Percentiles rank a stretch among this genome's conserved stretches.
Conservation (phyloP, 2,329 filamentous ascomycete species). For the Geoglossum cookeanum region DNA sequence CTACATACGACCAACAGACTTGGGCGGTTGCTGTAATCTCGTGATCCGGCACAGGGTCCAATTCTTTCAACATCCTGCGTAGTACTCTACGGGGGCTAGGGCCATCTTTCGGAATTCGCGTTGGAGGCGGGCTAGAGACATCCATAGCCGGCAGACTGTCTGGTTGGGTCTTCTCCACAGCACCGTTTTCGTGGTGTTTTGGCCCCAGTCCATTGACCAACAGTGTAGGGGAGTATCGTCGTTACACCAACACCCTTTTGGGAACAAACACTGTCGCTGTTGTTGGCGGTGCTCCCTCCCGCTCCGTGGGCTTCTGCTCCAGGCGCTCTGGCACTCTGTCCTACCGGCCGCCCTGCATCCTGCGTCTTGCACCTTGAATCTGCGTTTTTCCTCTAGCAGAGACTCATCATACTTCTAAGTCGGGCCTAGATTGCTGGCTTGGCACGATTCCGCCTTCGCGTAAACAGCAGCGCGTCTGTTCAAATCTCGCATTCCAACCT, state of each 20-base stretch:
- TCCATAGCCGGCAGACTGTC: not conserved
- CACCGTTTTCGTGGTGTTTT: not conserved
- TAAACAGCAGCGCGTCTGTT: conserved; percentile 1
- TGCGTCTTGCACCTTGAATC: not conserved
- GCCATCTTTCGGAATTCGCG: not conserved
- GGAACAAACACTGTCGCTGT: not conserved
- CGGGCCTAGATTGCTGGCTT: not conserved
- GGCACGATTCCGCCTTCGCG: not conserved
- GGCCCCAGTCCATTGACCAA: not conserved
- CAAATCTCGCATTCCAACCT: not conserved
- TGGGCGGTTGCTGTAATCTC: not conserved
- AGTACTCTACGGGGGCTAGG: not conserved
- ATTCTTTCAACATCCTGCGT: not conserved
- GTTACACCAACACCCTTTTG: not conserved
- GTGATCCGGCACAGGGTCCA: not conserved
- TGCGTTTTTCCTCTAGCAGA: not conserved
- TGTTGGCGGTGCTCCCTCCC: not conserved
- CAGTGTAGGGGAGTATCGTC: not conserved
- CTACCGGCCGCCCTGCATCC: not conserved
- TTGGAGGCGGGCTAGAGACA: not conserved
- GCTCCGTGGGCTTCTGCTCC: not conserved
- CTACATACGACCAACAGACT: no score
- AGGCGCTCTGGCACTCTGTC: not conserved
- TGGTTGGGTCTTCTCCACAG: not conserved
- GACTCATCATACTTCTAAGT: not conserved